Evolutionary conservation across 2,329 filamentous ascomycete genomes (phyloP), one percentile per base, ranked within the genome.

Genomic region (Botrytis cinerea): DNA sequence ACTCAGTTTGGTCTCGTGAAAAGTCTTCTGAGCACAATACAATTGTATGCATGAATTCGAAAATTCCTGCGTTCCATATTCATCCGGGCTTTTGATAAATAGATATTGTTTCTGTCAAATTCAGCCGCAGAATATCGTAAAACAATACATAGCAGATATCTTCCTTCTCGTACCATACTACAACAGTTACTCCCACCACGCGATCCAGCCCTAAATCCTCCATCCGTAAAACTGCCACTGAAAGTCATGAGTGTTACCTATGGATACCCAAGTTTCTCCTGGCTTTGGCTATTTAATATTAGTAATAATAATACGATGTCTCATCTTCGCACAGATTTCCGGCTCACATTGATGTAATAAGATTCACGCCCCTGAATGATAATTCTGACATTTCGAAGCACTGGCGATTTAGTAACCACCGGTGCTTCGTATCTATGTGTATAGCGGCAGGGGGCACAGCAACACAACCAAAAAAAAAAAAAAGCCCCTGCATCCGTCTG

Each of bases 381-480:
- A 38, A 10, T 6, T 67, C 45, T 10, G 22, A 35, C 20, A 12
- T 51, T 40, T 32, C 62, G 20, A 40, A 45, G 18, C 14, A 64
- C 45, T 18, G 4, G 43, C 40, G 6, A 38, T 38, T 38, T 51
- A 25, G 48, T 51, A 54, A 40, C 32, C 7, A 25, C 45, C 22
- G 25, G 40, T 22, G 51, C 48, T 54, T 40, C 22, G n/a, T 7
- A 54, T 40, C 10, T 4, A 7, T 32, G 14, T 57, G 35, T 68
- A 57, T 43, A 68, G 66, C 66, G 66, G 48, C 66, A 40, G 43
- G 66, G 25, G 66, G n/a, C 35, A 68, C 66, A 28, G 35, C 9
- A 25, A n/a, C 20, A 25, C 18, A 14, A 14, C 51, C 22, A 16
- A 22, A 40, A 40, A 57, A 68, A 54, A 32, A 40, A 57, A 68